Evolutionary conservation across 1,139 yeast species (phyloP), one percentile per base, ranked within the genome.

Genomic region (Candida sojae): DNA sequence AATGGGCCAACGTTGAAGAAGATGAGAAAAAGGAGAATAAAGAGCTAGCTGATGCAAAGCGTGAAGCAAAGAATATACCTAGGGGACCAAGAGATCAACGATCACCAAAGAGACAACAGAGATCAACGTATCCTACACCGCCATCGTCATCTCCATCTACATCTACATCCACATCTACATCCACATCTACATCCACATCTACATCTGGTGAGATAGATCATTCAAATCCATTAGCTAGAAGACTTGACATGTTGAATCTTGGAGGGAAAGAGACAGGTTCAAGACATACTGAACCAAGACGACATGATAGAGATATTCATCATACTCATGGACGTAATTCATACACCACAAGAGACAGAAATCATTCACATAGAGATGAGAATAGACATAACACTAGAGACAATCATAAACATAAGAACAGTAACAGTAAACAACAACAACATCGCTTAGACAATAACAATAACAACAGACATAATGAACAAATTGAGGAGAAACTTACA

Each of bases 211-310:
- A 36, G 8, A 35, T 45, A 10, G 59, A 56, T 8, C 57, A 51
- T 2, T 10, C 26, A 11, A 57, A 56, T 43, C 52, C 60, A 11
- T 54, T 64, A 31, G 67, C 67, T 4, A 53, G 58, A 6, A 55
- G 64, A 45, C 50, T 63, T 17, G 68, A 67, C 10, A 34, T 13
- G 25, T 40, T 48, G 21, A 36, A 34, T 3, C 36, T 51, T n/a
- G 43, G 46, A 29, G 38, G 17, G 8, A 23, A 8, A 6, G 11
- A 17, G 3, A 5, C 6, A 11, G 11, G 5, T 4, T 34, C 37
- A 34, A 34, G 23, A 9, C 12, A 2, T 11, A 21, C 21, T 4
- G 37, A 21, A n/a, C 5, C 25, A 34, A 34, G 26, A 23, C 35
- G 40, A 39, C 6, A 11, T n/a, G 23, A 6, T 28, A 28, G 34